Base-by-base conservation (phyloP, 148 eudicot genomes). In the Silene uniflora region DNA sequence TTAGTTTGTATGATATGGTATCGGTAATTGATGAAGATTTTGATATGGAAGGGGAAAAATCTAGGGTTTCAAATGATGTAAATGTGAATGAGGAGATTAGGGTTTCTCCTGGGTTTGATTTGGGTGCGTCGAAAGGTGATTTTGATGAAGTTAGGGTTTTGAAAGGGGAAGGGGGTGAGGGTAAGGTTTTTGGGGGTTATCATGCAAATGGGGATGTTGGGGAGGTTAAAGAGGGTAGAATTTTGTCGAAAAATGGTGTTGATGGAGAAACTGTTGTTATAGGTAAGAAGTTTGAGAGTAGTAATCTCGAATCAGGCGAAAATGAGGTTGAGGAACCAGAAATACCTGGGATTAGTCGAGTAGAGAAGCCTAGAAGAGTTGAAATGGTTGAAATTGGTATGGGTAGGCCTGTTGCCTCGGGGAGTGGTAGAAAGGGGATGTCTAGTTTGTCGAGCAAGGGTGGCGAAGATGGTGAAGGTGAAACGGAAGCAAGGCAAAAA, bases 31-130 rank as follows among this genome's bases (percentile, higher is more conserved):
- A 58, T 65, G 75, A 82, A 68, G 83, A 74, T 72, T 71, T 80
- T 13, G 83, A 83, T 71, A 64, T 80, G 39, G 80, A 81, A 22
- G n/a, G 21, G 77, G 67, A 76, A 71, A 6, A 21, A 52, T 61
- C 66, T 83, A 83, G 79, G 82, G 76, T 64, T 85, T 75, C 79
- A 3, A 73, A 22, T 58, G 78, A 54, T 79, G 71, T 46, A 67
- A 49, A 75, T 81, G 21, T 59, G 29, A 27, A 29, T 18, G 73
- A 65, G 23, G 83, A 74, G 49, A 25, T 67, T 73, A 78, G 81
- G 86, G 84, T 74, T 77, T 78, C 58, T 24, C 11, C 75, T 73
- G 78, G 78, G 64, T 7, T 11, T 13, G 80, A 67, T 75, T 65
- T 71, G 55, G 47, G 32, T 58, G 69, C 3, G 1, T 14, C 21